Conservation (phyloP, 2,329 filamentous ascomycete genomes). For the Monosporascus sp. region DNA sequence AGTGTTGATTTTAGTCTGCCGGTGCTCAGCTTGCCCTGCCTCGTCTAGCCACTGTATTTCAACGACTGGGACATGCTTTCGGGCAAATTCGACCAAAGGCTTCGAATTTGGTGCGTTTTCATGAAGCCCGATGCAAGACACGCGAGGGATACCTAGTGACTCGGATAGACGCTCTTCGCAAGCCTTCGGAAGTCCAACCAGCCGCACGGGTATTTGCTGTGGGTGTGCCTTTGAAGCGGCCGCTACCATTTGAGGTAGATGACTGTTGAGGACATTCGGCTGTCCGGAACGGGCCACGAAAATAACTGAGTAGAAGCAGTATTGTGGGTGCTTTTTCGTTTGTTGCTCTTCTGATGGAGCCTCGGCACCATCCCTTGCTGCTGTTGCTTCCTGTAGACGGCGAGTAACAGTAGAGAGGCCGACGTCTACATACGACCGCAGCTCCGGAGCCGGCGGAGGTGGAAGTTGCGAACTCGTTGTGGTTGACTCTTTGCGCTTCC, state of each 20-base stretch:
- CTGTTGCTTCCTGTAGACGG: constrained; percentile 43
- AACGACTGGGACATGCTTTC: constrained; percentile 45
- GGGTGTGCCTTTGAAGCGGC: constrained; percentile 40
- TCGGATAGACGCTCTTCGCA: constrained; percentile 52
- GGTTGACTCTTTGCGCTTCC: constrained; percentile 36
- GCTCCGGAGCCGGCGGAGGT: constrained; percentile 40
- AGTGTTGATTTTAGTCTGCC: constrained; percentile 41
- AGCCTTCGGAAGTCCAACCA: constrained; percentile 58
- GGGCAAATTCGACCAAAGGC: constrained; percentile 51
- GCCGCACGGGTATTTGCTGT: constrained; percentile 37
- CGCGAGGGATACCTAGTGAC: constrained; percentile 55
- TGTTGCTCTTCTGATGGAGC: neutral
- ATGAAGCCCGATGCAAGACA: constrained; percentile 58
- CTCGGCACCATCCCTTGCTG: constrained; percentile 1
- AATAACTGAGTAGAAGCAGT: constrained; percentile 41
- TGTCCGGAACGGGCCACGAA: constrained; percentile 55
- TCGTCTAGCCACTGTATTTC: constrained; percentile 53
- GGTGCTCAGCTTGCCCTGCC: constrained; percentile 32
- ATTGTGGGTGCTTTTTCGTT: neutral
- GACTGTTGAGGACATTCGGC: constrained; percentile 51
- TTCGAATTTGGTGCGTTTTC: constrained; percentile 51
- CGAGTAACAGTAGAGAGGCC: constrained; percentile 61
- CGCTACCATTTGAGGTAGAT: constrained; percentile 51
- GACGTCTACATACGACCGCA: constrained; percentile 54
- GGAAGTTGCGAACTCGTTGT: constrained; percentile 7